Conservation (phyloP, 2,329 filamentous ascomycete genomes). For the Zarea fungicola region DNA sequence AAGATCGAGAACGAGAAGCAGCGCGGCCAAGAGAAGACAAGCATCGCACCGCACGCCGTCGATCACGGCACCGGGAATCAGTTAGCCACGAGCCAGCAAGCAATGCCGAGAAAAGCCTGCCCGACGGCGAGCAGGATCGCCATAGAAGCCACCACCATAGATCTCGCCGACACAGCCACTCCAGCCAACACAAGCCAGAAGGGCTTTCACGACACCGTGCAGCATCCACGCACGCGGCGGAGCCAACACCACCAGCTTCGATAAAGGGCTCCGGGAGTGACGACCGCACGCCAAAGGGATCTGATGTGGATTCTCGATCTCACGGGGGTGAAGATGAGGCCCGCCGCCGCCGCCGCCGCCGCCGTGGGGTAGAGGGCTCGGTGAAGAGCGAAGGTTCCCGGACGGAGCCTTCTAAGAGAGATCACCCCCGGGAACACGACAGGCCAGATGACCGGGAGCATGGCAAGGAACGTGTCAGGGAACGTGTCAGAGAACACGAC, state of each 20-base stretch:
- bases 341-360: slow-evolving; percentile 5
- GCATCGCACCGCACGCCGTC: neutral
- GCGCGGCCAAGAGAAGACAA: slow-evolving; percentile 13
- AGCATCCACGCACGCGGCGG: neutral
- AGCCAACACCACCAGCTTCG: slow-evolving; percentile 1
- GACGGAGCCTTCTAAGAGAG: neutral
- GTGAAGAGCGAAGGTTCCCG: slow-evolving; percentile 3
- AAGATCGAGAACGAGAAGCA: neutral
- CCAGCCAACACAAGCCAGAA: slow-evolving; percentile 27
- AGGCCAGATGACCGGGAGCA: no score
- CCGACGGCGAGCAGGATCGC: neutral
- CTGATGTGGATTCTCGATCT: neutral
- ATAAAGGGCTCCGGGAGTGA: slow-evolving; percentile 2
- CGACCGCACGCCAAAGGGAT: neutral
- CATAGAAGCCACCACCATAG: slow-evolving; percentile 28
- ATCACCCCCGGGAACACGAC: neutral
- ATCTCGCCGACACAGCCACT: slow-evolving; percentile 38
- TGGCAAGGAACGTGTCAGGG: no score
- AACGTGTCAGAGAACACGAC: no score
- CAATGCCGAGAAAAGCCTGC: neutral
- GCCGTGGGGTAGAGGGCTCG: slow-evolving; percentile 1
- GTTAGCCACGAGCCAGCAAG: slow-evolving; percentile 9
- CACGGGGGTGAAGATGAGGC: slow-evolving; percentile 7
- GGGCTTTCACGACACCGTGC: slow-evolving; percentile 7
- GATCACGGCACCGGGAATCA: slow-evolving; percentile 4